A percentile compares a stretch with the other conserved stretches of the same genome.
Conservation (phyloP, 2,329 filamentous ascomycete species). For the Aspergillus pseudoglaucus region DNA sequence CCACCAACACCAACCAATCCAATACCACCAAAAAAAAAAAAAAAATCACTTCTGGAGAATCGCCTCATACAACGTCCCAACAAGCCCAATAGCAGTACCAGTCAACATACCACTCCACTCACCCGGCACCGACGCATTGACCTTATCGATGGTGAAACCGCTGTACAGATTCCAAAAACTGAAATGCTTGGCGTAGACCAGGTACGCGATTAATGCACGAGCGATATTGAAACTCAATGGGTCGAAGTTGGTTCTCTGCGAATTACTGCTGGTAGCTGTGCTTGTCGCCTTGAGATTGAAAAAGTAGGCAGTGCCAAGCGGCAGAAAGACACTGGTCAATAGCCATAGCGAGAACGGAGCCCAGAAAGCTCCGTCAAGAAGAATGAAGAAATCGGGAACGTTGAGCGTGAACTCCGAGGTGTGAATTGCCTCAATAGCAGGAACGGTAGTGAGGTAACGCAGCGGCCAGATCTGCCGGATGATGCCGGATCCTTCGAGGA, state of each 20-base stretch:
- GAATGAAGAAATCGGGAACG: constrained; percentile 72
- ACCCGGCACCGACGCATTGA: constrained; percentile 34
- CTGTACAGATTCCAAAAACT: constrained; percentile 33
- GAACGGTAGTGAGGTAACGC: constrained; percentile 66
- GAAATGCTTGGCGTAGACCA: constrained; percentile 61
- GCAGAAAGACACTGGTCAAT: constrained; percentile 63
- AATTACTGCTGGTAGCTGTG: constrained; percentile 19
- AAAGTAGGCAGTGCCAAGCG: constrained; percentile 72
- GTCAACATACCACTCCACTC: constrained; percentile 35
- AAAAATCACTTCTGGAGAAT: constrained; percentile 34
- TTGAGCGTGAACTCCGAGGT: constrained; percentile 56
- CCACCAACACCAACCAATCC: not conserved
- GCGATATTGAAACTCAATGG: constrained; percentile 84
- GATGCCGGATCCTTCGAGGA: constrained; percentile 65
- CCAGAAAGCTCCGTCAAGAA: constrained; percentile 78
- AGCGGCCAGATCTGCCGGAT: constrained; percentile 65
- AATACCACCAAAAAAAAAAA: too few relatives aligned
- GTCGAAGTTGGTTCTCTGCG: constrained; percentile 51
- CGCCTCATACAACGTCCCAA: constrained; percentile 42
- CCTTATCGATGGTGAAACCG: constrained; percentile 28
- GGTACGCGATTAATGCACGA: constrained; percentile 74
- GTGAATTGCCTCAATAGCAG: constrained; percentile 51
- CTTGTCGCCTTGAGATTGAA: constrained; percentile 65
- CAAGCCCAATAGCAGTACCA: constrained; percentile 34
- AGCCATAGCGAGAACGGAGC: constrained; percentile 70